Evolutionary conservation across 129 eudicot genomes (phyloP), one percentile per base, ranked within the genome.

Genomic region (Escallonia rubra): DNA sequence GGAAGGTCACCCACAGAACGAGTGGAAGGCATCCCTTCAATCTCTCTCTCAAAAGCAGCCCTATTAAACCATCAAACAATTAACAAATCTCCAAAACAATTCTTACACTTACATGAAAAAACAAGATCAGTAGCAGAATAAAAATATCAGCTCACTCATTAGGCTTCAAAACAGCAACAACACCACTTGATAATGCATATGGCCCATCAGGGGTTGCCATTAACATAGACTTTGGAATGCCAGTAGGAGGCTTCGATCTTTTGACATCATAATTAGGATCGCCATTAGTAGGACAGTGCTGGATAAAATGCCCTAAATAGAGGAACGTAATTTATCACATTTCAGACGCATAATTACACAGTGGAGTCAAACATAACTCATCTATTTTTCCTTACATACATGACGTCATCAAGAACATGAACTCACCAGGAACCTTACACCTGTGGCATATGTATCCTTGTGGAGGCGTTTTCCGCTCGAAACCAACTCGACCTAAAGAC

Each of bases 11-110:
- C 95, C 57, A 89, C 85, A 16, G 86, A 69, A 38, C 97, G 85
- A 59, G 86, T 85, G 44, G 99, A 94, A 51, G 97, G 93, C 86
- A 94, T 74, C 63, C 99, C 99, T 81, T 94, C 97, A 48, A 94
- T 90, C 81, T 94, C 99, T 78, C 73, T 94, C 61, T 94, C 99
- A 77, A 94, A 94, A 64, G 90, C 99, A 78, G 97, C 99, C 94
- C 99, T 94, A 67, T 62, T 59, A 68, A 47, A n/a, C 59, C 65
- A 50, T 44, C 47, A 57, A 46, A 68, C 11, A 43, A 72, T 52
- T 57, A 46, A 70, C 59, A 45, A 11, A 8, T 48, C 65, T 45
- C 40, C 16, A 2, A 41, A 16, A 9, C 12, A 8, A 8, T 38
- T 58, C 34, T 41, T 39, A 40, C 3, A 46, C 41, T 39, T 55